Conservation (phyloP, 306 rosid genomes). For the Neltuma alba region DNA sequence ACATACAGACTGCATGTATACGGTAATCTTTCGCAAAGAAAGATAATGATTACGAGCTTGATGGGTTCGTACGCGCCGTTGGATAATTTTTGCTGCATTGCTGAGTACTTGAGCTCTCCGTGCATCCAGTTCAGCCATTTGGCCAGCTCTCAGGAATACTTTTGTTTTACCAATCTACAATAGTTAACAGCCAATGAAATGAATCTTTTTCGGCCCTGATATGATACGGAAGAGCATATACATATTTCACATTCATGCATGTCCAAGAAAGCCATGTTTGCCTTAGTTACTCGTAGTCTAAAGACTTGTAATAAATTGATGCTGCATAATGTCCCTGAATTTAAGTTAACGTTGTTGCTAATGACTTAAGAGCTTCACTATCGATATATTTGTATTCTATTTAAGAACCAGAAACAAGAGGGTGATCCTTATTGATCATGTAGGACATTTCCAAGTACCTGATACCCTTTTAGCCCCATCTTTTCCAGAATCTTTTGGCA, state of each 20-base stretch:
- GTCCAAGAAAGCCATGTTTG: slow-evolving; percentile 20
- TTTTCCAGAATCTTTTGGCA: slow-evolving; percentile 83
- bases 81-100: slow-evolving; percentile 85
- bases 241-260: slow-evolving; percentile 17
- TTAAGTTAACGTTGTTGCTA: slow-evolving; percentile 1
- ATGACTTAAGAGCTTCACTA: slow-evolving; percentile 10
- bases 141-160: slow-evolving; percentile 96
- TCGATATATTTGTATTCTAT: slow-evolving; percentile 14
- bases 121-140: slow-evolving; percentile 99
- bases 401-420: slow-evolving; percentile 19
- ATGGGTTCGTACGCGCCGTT: slow-evolving; percentile 80
- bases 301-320: slow-evolving; percentile 27
- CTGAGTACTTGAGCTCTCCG: slow-evolving; percentile 82
- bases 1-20: slow-evolving; percentile 70
- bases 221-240: background rate
- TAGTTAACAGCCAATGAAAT: slow-evolving; percentile 37
- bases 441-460: slow-evolving; percentile 61
- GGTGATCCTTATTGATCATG: slow-evolving; percentile 16
- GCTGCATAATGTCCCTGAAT: slow-evolving; percentile 33
- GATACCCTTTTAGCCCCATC: slow-evolving; percentile 89
- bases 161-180: slow-evolving; percentile 95
- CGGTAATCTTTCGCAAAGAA: slow-evolving; percentile 70
- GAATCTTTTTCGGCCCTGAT: slow-evolving; percentile 32
- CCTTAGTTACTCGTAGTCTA: slow-evolving; percentile 18
- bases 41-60: slow-evolving; percentile 78